These are phyloP conservation scores for Globisporangium sylvaticum DNA, from an alignment of 352 stramenopile species.

Conservation along the genomic window DNA sequence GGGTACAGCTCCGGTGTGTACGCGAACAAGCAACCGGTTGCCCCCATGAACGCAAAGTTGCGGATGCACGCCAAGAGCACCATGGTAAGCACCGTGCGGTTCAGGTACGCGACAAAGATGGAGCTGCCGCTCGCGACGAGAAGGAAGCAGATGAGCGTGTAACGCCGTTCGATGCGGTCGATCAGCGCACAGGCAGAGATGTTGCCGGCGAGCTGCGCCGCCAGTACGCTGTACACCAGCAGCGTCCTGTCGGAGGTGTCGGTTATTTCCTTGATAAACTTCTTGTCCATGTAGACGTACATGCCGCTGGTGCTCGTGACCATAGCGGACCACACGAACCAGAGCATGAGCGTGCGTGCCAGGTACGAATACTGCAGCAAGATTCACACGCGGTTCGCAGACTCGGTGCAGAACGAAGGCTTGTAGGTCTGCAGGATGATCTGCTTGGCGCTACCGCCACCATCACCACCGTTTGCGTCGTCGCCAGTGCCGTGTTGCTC, in stretches of 20 bases:
- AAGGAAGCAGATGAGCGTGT: constrained; percentile 21
- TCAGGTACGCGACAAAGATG: neutral
- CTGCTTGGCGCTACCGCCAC: neutral
- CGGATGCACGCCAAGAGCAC: neutral
- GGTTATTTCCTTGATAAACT: constrained; percentile 17
- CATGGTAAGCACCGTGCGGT: constrained; percentile 14
- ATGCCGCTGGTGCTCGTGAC: constrained; percentile 23
- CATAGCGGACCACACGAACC: constrained; percentile 33
- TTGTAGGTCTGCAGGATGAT: constrained; percentile 1
- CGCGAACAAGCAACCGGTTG: constrained; percentile 23
- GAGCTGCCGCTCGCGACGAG: neutral
- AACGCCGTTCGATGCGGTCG: constrained; percentile 24
- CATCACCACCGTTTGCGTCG: neutral
- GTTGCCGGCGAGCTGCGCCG: constrained; percentile 27
- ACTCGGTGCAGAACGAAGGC: constrained; percentile 24
- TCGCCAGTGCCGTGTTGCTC: too few relatives aligned
- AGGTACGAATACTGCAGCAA: constrained; percentile 32
- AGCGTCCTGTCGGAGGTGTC: neutral
- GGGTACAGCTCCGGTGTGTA: constrained; percentile 41
- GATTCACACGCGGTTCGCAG: constrained; percentile 19
- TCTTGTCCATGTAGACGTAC: constrained; percentile 22
- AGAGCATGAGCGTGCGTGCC: constrained; percentile 36
- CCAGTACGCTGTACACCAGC: constrained; percentile 2
- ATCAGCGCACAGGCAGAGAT: constrained; percentile 30
- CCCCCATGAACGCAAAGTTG: constrained; percentile 15